Percentiles rank a stretch among this genome's conserved stretches.
phyloP scores from a whole-genome alignment of 495 filamentous ascomycete species.

The Penicillium riverlandense region DNA sequence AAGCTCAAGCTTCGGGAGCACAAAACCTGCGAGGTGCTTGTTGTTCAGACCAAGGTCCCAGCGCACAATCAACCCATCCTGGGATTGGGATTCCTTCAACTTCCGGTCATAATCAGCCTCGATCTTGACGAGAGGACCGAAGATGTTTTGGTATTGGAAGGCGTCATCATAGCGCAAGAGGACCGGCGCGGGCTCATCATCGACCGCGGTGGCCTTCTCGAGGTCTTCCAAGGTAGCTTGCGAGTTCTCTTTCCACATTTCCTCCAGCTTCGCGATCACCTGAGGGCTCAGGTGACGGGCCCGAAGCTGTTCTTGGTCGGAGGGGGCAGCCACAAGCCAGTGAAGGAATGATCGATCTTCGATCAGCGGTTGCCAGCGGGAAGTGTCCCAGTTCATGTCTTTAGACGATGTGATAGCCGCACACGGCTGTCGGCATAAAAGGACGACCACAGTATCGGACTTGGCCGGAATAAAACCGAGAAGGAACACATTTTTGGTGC shows the following conservation, averaged over 20 bases:
- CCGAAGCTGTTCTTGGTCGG: conserved; percentile 92
- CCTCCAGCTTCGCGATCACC: conserved; percentile 93
- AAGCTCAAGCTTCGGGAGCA: conserved; percentile 92
- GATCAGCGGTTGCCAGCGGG: conserved; percentile 94
- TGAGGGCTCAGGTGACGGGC: conserved; percentile 90
- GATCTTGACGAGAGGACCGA: conserved; percentile 96
- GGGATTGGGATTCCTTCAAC: conserved; percentile 95
- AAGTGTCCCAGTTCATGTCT: conserved; percentile 99
- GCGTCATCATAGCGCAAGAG: conserved; percentile 94
- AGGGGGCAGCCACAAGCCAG: conserved; percentile 87
- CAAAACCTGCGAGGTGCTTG: conserved; percentile 94
- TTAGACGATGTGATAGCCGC: conserved; percentile 93
- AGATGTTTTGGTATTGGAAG: conserved; percentile 98
- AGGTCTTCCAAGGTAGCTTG: conserved; percentile 85
- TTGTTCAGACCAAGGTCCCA: conserved; percentile 98
- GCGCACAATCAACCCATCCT: conserved; percentile 86
- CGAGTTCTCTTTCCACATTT: conserved; percentile 97
- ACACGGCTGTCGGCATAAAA: conserved; percentile 94
- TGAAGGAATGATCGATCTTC: conserved; percentile 92
- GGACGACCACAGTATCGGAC: conserved; percentile 94
- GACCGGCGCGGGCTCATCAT: conserved; percentile 92
- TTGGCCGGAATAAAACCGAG: conserved; percentile 99
- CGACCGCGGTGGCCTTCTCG: conserved; percentile 86
- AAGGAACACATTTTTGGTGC: conserved; percentile 98
- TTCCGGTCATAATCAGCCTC: conserved; percentile 99